Evolutionary conservation across 2,329 filamentous ascomycete genomes (phyloP).

Genomic region (Colletotrichum falcatum): DNA sequence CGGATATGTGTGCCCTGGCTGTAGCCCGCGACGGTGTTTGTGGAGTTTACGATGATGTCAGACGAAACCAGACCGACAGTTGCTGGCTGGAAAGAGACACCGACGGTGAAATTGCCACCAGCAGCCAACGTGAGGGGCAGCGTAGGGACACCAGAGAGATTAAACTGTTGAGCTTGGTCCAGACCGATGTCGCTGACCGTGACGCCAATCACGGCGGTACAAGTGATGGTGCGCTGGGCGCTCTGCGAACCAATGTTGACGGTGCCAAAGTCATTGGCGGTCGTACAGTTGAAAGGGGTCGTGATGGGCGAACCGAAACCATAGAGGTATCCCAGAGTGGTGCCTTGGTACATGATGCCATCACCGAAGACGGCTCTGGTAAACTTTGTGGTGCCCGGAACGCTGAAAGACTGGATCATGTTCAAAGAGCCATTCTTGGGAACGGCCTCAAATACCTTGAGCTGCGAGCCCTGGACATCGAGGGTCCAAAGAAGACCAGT

Average conservation of each 20-base stretch:
- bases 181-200: slow-evolving; percentile 55
- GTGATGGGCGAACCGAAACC: slow-evolving; percentile 68
- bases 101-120: slow-evolving; percentile 57
- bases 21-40: slow-evolving; percentile 59
- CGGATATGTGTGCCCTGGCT: slow-evolving; percentile 59
- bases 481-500: slow-evolving; percentile 68
- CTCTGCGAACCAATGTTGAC: slow-evolving; percentile 43
- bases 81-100: slow-evolving; percentile 58
- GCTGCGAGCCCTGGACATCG: slow-evolving; percentile 65
- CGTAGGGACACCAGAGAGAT: slow-evolving; percentile 51
- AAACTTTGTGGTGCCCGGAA: slow-evolving; percentile 67
- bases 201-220: slow-evolving; percentile 59
- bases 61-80: slow-evolving; percentile 61
- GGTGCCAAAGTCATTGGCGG: slow-evolving; percentile 60
- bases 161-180: slow-evolving; percentile 50
- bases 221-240: slow-evolving; percentile 54
- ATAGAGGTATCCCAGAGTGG: slow-evolving; percentile 63
- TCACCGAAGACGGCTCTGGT: slow-evolving; percentile 69
- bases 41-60: slow-evolving; percentile 61
- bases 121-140: slow-evolving; percentile 48
- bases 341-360: slow-evolving; percentile 66
- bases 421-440: slow-evolving; percentile 60
- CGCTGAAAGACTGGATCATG: slow-evolving; percentile 63
- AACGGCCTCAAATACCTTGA: slow-evolving; percentile 65
- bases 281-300: slow-evolving; percentile 64